Conservation (phyloP, 257 asterid species). For the Solanum appendiculatum region DNA sequence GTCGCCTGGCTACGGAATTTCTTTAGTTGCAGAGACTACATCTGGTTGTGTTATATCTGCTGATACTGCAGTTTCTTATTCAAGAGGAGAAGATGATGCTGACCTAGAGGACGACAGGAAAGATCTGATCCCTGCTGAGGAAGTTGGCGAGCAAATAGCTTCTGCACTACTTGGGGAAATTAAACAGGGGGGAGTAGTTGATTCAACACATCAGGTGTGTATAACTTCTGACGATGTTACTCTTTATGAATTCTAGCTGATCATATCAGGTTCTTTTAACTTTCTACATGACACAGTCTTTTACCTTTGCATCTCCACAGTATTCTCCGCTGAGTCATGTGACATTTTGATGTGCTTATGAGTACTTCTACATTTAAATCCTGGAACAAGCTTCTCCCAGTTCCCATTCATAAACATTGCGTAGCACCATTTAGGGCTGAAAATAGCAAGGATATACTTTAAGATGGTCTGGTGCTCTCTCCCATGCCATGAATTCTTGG, state of each 20-base stretch:
- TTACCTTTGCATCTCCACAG: neutral
- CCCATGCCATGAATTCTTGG: neutral
- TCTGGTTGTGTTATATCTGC: slow-evolving; percentile 74
- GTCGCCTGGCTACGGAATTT: slow-evolving; percentile 90
- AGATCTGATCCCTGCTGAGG: slow-evolving; percentile 57
- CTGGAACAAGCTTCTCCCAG: neutral
- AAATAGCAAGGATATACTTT: neutral
- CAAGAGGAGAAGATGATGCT: slow-evolving; percentile 32
- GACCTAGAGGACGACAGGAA: slow-evolving; percentile 45
- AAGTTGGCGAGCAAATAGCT: slow-evolving; percentile 61
- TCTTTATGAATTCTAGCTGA: neutral
- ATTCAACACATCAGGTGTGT: slow-evolving; percentile 94
- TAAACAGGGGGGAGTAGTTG: slow-evolving; percentile 95
- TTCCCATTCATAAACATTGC: neutral
- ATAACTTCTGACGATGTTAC: neutral
- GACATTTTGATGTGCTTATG: neutral
- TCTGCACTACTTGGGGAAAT: slow-evolving; percentile 52
- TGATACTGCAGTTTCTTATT: slow-evolving; percentile 55
- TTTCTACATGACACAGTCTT: neutral
- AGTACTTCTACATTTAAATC: neutral
- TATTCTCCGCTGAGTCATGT: neutral
- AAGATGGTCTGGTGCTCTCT: neutral
- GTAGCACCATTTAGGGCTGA: neutral
- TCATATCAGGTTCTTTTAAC: neutral
- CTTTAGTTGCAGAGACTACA: slow-evolving; percentile 79